Percentiles rank a stretch among this genome's conserved stretches.
phyloP scores from a whole-genome alignment of 441 rosid species.

The Mallotus repandus region DNA sequence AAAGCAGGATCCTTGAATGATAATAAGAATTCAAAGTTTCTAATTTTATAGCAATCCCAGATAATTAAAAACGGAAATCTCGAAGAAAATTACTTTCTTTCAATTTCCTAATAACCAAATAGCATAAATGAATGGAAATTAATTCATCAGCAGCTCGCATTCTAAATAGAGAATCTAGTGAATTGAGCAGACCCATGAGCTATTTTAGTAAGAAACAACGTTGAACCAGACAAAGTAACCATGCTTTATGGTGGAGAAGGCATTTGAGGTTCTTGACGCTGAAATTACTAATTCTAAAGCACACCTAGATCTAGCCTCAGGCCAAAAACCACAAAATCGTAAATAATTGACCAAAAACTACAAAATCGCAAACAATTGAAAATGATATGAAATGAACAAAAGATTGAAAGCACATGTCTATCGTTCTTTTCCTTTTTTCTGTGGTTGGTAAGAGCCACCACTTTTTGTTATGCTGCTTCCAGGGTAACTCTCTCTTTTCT shows the following conservation, averaged over 20 bases:
- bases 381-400: neutral
- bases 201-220: constrained; percentile 27
- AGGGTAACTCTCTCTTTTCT: too few relatives aligned
- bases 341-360: neutral
- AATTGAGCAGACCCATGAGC: constrained; percentile 20
- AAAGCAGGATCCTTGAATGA: neutral
- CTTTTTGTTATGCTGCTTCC: too few relatives aligned
- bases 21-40: neutral
- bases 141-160: neutral
- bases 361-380: neutral
- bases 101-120: constrained; percentile 29
- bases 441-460: too few relatives aligned
- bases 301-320: neutral
- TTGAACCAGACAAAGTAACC: constrained; percentile 36
- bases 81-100: neutral
- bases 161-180: constrained; percentile 18
- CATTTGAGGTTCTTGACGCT: neutral
- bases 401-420: too few relatives aligned
- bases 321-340: neutral
- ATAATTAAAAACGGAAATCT: neutral
- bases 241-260: constrained; percentile 18
- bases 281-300: constrained; percentile 1
- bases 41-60: neutral
- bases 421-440: too few relatives aligned
- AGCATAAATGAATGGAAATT: neutral